Conservation (phyloP, 2,329 filamentous ascomycete species). For the Ceratocystis variospora region DNA sequence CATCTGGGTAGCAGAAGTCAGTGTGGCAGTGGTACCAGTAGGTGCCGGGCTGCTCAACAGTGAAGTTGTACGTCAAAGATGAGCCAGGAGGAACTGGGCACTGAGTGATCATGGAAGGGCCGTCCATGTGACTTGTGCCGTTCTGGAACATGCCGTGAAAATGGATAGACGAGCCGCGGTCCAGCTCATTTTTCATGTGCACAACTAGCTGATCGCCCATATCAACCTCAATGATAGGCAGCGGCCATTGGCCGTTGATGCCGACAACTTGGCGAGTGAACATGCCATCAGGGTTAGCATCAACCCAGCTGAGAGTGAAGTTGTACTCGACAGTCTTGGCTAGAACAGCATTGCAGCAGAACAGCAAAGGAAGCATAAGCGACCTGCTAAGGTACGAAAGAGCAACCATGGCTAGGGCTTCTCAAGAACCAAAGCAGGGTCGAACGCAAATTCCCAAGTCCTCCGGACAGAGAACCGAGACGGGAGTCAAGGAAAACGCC, state of each 20-base stretch:
- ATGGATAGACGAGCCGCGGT: slow-evolving; percentile 39
- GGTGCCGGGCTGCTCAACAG: slow-evolving; percentile 42
- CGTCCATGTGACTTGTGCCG: slow-evolving; percentile 46
- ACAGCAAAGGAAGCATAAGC: slow-evolving; percentile 18
- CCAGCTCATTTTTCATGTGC: slow-evolving; percentile 36
- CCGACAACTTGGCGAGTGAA: slow-evolving; percentile 45
- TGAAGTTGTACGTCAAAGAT: slow-evolving; percentile 44
- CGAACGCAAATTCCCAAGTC: neutral
- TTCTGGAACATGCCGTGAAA: slow-evolving; percentile 52
- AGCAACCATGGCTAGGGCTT: slow-evolving; percentile 10
- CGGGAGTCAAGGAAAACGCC: neutral
- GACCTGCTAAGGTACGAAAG: neutral
- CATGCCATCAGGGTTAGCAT: slow-evolving; percentile 45
- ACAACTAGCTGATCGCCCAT: slow-evolving; percentile 39
- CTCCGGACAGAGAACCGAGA: neutral
- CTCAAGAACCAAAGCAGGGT: slow-evolving; percentile 5
- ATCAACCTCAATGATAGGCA: slow-evolving; percentile 43
- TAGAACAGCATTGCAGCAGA: slow-evolving; percentile 22
- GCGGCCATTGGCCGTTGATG: slow-evolving; percentile 52
- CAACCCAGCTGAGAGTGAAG: slow-evolving; percentile 50
- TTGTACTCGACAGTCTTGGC: slow-evolving; percentile 37
- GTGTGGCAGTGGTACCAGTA: slow-evolving; percentile 51
- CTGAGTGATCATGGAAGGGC: slow-evolving; percentile 42
- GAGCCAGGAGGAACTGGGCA: slow-evolving; percentile 40
- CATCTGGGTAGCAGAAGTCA: slow-evolving; percentile 42